Evolutionary conservation across 208 protist genomes (phyloP).

Genomic region (Phytomonas sp.): DNA sequence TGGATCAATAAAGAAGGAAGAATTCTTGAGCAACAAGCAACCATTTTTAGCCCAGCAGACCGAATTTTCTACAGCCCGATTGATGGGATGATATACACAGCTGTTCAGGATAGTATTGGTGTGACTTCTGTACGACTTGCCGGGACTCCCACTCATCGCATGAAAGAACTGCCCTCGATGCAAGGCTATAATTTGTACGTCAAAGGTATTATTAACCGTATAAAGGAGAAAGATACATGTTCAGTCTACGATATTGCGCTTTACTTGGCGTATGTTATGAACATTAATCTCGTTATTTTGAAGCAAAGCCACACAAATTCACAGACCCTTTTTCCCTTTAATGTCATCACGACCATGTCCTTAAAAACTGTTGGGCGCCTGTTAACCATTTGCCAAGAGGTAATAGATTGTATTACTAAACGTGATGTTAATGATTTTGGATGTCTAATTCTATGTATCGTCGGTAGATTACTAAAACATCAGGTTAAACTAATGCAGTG

Average conservation of each 20-base stretch:
- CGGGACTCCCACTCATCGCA: background rate
- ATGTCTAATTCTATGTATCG: slow-evolving; percentile 51
- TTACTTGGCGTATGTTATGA: slow-evolving; percentile 1
- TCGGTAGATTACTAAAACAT: slow-evolving; percentile 50
- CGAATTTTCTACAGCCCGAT: background rate
- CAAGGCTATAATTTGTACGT: background rate
- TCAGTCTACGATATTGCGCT: background rate
- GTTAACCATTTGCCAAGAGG: slow-evolving; percentile 7
- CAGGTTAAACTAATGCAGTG: slow-evolving; percentile 51
- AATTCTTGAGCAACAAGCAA: slow-evolving; percentile 54
- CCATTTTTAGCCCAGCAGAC: background rate
- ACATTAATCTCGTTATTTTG: background rate
- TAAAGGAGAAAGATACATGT: background rate
- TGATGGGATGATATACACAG: background rate
- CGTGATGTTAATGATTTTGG: slow-evolving; percentile 14
- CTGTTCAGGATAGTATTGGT: background rate
- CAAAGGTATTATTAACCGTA: background rate
- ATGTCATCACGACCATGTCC: background rate
- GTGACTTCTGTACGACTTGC: background rate
- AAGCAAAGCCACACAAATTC: background rate
- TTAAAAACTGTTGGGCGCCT: slow-evolving; percentile 12
- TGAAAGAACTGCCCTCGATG: background rate
- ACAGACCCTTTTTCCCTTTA: background rate
- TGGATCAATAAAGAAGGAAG: slow-evolving; percentile 57
- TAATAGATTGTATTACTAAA: slow-evolving; percentile 3